These are phyloP conservation scores for Lasiosphaeria ovina DNA, from an alignment of 495 filamentous ascomycete genomes.

Conservation along the genomic window DNA sequence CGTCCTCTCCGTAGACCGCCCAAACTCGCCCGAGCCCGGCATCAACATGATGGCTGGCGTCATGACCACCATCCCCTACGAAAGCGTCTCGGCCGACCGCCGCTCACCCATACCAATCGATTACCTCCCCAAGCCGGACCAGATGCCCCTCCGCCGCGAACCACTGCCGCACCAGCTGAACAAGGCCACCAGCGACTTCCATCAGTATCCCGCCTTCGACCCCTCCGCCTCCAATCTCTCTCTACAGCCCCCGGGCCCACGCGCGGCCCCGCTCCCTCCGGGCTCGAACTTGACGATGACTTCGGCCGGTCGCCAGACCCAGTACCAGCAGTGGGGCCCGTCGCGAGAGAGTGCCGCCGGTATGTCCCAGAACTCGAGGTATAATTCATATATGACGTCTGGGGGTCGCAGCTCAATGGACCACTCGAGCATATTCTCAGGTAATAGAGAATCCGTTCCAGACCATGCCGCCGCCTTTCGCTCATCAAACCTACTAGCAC, in stretches of 20 bases:
- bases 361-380: slow-evolving; percentile 51
- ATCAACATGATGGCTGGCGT: slow-evolving; percentile 78
- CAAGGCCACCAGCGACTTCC: slow-evolving; percentile 73
- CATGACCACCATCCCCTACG: slow-evolving; percentile 88
- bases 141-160: slow-evolving; percentile 62
- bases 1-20: slow-evolving; percentile 68
- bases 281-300: slow-evolving; percentile 67
- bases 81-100: slow-evolving; percentile 64
- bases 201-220: slow-evolving; percentile 83
- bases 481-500: slow-evolving; percentile 53
- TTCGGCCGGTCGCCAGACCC: slow-evolving; percentile 64
- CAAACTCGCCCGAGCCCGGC: slow-evolving; percentile 46
- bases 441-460: slow-evolving; percentile 67
- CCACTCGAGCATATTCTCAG: slow-evolving; percentile 57
- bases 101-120: slow-evolving; percentile 73
- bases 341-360: slow-evolving; percentile 52
- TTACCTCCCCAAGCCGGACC: slow-evolving; percentile 68
- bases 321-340: slow-evolving; percentile 73
- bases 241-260: slow-evolving; percentile 62
- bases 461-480: slow-evolving; percentile 68
- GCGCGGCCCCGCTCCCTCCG: slow-evolving; percentile 57
- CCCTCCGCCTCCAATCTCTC: slow-evolving; percentile 46
- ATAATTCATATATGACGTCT: slow-evolving; percentile 64
- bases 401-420: slow-evolving; percentile 45
- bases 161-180: slow-evolving; percentile 79